These are phyloP conservation scores for Leccinum subrobustum DNA, from an alignment of 1,284 basidiomycete species.

Conservation along the genomic window DNA sequence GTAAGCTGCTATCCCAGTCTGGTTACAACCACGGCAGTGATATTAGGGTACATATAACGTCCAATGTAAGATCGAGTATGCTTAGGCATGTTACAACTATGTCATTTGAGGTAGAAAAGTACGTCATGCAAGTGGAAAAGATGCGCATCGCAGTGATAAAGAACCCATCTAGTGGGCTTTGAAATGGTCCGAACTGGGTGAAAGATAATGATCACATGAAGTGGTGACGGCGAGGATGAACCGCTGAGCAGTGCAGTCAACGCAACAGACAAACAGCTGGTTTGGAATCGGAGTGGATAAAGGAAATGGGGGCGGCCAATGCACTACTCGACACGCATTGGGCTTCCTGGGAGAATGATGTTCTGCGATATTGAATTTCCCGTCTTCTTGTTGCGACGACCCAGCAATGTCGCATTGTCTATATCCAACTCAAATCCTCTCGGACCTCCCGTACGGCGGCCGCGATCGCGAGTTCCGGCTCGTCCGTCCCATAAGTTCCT, in stretches of 20 bases:
- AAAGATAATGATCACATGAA: background rate
- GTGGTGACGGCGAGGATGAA: background rate
- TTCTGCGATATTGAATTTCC: constrained; percentile 41
- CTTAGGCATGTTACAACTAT: constrained; percentile 14
- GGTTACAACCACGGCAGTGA: constrained; percentile 18
- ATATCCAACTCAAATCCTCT: constrained; percentile 79
- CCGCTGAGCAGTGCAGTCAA: background rate
- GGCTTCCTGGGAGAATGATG: constrained; percentile 35
- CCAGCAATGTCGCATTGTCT: constrained; percentile 81
- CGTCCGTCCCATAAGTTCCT: constrained; percentile 55
- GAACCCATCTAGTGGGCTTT: background rate
- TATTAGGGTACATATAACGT: constrained; percentile 12
- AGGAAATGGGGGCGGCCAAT: background rate
- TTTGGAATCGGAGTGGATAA: background rate
- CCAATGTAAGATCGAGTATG: constrained; percentile 16
- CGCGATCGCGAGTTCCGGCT: constrained; percentile 73
- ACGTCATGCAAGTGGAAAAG: constrained; percentile 14
- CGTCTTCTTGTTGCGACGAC: constrained; percentile 55
- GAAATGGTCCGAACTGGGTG: background rate
- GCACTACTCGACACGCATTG: constrained; percentile 36
- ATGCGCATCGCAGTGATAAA: constrained; percentile 13
- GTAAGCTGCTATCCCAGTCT: background rate
- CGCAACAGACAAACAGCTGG: background rate
- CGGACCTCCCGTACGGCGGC: constrained; percentile 33
- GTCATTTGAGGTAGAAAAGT: constrained; percentile 6